phyloP scores from a whole-genome alignment of 148 eudicot genomes.

The Camellia sinensis region DNA sequence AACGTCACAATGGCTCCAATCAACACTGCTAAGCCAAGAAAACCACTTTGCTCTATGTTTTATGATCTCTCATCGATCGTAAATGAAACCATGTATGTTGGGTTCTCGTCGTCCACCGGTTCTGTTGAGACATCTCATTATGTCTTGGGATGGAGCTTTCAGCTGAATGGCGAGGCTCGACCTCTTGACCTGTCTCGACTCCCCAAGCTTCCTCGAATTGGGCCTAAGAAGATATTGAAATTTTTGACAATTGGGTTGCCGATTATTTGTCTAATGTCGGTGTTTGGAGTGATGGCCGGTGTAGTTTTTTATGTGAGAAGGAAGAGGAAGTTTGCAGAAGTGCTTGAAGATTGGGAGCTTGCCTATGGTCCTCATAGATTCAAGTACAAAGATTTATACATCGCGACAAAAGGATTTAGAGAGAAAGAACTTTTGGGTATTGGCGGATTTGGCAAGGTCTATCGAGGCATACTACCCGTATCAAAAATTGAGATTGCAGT shows the following conservation, averaged over 20 bases:
- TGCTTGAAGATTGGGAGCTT: slow-evolving; percentile 53
- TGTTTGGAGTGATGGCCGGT: background rate
- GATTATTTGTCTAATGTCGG: background rate
- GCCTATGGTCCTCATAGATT: slow-evolving; percentile 45
- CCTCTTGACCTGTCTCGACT: slow-evolving; percentile 26
- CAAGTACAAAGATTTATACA: slow-evolving; percentile 45
- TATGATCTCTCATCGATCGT: slow-evolving; percentile 32
- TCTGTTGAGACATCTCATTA: slow-evolving; percentile 21
- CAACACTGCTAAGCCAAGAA: slow-evolving; percentile 28
- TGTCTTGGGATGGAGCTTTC: slow-evolving; percentile 33
- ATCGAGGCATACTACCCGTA: slow-evolving; percentile 16
- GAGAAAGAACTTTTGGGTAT: slow-evolving; percentile 34
- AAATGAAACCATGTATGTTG: slow-evolving; percentile 32
- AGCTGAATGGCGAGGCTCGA: slow-evolving; percentile 19
- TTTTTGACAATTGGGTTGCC: slow-evolving; percentile 17
- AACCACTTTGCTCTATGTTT: slow-evolving; percentile 28
- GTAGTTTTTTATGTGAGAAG: slow-evolving; percentile 19
- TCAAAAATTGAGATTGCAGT: slow-evolving; percentile 30
- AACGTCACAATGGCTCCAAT: slow-evolving; percentile 44
- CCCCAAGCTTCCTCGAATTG: slow-evolving; percentile 27
- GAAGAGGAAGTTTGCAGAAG: slow-evolving; percentile 49
- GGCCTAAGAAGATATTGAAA: slow-evolving; percentile 17
- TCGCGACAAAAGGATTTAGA: slow-evolving; percentile 50
- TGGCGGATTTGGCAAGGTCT: slow-evolving; percentile 38
- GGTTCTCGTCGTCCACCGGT: slow-evolving; percentile 37